phyloP scores from a whole-genome alignment of 805 yeast species.

The Candida lessepsii region DNA sequence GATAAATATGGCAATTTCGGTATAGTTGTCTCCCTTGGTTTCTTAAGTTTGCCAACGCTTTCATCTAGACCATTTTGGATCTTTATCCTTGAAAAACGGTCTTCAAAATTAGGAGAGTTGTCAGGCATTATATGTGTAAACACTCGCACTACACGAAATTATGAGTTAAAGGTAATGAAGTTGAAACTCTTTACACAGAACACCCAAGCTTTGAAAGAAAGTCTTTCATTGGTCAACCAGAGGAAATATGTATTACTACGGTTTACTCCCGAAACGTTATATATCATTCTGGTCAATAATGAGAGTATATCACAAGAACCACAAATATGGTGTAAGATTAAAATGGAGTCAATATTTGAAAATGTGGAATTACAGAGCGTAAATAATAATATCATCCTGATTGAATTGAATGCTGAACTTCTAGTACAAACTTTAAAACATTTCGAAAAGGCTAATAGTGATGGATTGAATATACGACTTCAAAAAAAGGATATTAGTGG shows the following conservation, averaged over 20 bases:
- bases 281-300: constrained; percentile 46
- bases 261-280: constrained; percentile 50
- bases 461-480: constrained; percentile 50
- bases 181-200: constrained; percentile 12
- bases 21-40: constrained; percentile 7
- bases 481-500: constrained; percentile 42
- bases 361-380: constrained; percentile 51
- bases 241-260: constrained; percentile 45
- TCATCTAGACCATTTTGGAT: constrained; percentile 5
- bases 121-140: not conserved
- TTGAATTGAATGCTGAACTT: constrained; percentile 64
- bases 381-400: constrained; percentile 51
- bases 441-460: constrained; percentile 52
- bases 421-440: constrained; percentile 56
- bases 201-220: constrained; percentile 8
- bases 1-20: constrained; percentile 14
- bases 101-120: constrained; percentile 10
- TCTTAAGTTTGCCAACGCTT: not conserved
- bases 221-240: constrained; percentile 10
- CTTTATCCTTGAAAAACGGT: constrained; percentile 13
- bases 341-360: constrained; percentile 44
- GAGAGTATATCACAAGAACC: constrained; percentile 50
- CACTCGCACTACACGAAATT: not conserved
- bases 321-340: constrained; percentile 65
- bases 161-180: constrained; percentile 11